phyloP scores from a whole-genome alignment of 495 filamentous ascomycete genomes.

The Trichoderma orchidacearum region DNA sequence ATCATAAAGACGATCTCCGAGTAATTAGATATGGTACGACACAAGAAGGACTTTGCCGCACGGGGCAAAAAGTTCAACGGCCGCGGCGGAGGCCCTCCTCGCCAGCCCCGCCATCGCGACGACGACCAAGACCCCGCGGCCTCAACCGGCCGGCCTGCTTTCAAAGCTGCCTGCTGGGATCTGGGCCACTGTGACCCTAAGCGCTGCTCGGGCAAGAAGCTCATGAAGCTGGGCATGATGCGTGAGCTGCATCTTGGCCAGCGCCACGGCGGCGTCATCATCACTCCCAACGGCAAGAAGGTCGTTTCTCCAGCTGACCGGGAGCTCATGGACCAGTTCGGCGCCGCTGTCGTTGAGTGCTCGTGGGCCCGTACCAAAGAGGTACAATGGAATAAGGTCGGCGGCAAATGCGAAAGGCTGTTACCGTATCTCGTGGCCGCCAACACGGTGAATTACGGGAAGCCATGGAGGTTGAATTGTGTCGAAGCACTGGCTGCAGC shows the following conservation, averaged over 20 bases:
- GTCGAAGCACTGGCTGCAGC: conserved; percentile 87
- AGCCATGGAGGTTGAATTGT: conserved; percentile 88
- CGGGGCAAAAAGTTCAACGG: conserved; percentile 39
- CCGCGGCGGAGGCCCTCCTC: conserved; percentile 35
- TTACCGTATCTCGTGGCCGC: conserved; percentile 93
- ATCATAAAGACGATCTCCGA: too few relatives aligned
- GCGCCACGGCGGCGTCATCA: conserved; percentile 77
- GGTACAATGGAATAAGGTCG: conserved; percentile 81
- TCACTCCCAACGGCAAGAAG: conserved; percentile 85
- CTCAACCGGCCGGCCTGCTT: conserved; percentile 40
- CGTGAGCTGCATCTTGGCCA: conserved; percentile 84
- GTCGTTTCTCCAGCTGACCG: conserved; percentile 70
- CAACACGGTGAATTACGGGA: conserved; percentile 94
- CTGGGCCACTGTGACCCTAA: conserved; percentile 95
- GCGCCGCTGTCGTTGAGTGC: conserved; percentile 93
- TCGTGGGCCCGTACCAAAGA: conserved; percentile 89
- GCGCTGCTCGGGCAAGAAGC: conserved; percentile 84
- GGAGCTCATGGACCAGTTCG: conserved; percentile 69
- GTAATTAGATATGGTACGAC: conserved; percentile 74
- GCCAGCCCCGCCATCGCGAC: conserved; percentile 15
- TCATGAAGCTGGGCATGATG: conserved; percentile 88
- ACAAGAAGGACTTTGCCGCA: conserved; percentile 80
- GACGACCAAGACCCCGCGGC: background rate
- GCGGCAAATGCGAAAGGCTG: conserved; percentile 87
- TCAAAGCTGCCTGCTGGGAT: conserved; percentile 96